A percentile compares a stretch with the other conserved stretches of the same genome.
phyloP scores from a whole-genome alignment of 345 rosid species.

The Pugionium dolabratum region DNA sequence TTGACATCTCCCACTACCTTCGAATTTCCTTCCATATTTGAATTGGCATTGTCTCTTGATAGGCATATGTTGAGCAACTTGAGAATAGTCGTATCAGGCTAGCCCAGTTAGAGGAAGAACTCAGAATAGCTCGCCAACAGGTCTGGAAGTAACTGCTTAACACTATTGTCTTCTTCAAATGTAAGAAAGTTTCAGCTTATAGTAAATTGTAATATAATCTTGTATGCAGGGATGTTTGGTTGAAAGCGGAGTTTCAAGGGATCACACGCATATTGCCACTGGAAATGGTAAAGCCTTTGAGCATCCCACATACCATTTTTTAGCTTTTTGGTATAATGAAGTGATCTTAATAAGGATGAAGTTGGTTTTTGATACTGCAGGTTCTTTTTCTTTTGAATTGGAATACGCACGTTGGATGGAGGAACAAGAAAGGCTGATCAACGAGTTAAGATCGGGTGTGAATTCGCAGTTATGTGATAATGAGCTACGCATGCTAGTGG shows the following conservation, averaged over 20 bases:
- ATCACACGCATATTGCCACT: constrained; percentile 43
- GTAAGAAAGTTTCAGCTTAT: too few relatives aligned
- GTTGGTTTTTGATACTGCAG: constrained; percentile 40
- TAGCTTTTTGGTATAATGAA: background rate
- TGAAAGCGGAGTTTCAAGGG: constrained; percentile 52
- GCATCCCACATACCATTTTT: too few relatives aligned
- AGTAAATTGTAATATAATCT: too few relatives aligned
- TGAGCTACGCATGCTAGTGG: constrained; percentile 68
- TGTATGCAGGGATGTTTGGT: background rate
- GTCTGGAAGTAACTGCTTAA: constrained; percentile 34
- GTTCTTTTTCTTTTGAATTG: constrained; percentile 73
- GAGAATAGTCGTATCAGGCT: constrained; percentile 72
- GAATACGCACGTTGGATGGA: constrained; percentile 85
- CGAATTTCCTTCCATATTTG: background rate
- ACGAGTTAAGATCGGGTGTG: constrained; percentile 69
- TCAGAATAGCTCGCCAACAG: constrained; percentile 79
- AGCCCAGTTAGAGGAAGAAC: constrained; percentile 79
- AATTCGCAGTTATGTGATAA: constrained; percentile 62
- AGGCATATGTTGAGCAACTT: constrained; percentile 97
- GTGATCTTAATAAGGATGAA: constrained; percentile 3
- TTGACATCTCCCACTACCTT: background rate
- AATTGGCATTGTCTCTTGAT: constrained; percentile 45
- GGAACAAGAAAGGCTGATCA: constrained; percentile 78
- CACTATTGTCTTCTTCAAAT: background rate
- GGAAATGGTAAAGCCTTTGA: constrained; percentile 58